Conservation (phyloP, 495 filamentous ascomycete species). For the Hypoxylon cercidicola region DNA sequence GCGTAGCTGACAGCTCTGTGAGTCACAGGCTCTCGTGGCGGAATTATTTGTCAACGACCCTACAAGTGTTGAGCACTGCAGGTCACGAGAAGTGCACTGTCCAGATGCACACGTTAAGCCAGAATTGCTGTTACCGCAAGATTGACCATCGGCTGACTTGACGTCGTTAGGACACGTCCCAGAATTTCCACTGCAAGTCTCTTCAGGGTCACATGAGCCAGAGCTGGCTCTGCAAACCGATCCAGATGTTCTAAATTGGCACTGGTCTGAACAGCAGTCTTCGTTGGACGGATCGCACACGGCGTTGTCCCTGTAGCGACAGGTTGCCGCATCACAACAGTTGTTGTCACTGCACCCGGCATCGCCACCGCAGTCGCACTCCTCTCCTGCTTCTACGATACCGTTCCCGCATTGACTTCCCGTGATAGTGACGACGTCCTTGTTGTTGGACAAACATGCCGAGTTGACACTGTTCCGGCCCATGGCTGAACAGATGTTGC, state of each 20-base stretch:
- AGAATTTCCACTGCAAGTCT: constrained; percentile 79
- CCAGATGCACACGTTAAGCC: constrained; percentile 87
- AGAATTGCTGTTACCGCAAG: constrained; percentile 66
- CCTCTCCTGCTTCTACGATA: constrained; percentile 92
- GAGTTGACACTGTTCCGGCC: constrained; percentile 80
- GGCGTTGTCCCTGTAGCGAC: constrained; percentile 80
- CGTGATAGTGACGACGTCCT: constrained; percentile 83
- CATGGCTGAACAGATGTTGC: constrained; percentile 95
- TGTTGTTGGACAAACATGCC: constrained; percentile 82
- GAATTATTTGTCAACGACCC: constrained; percentile 79
- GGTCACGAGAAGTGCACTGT: constrained; percentile 92
- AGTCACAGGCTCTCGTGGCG: constrained; percentile 84
- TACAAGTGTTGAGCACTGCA: constrained; percentile 89
- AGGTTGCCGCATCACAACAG: constrained; percentile 89
- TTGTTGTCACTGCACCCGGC: constrained; percentile 74
- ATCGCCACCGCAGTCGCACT: constrained; percentile 92
- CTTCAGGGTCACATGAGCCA: constrained; percentile 83
- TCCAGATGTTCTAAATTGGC: constrained; percentile 73
- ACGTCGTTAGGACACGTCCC: constrained; percentile 79
- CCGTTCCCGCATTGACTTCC: constrained; percentile 94
- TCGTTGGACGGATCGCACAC: constrained; percentile 93
- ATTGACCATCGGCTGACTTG: constrained; percentile 72
- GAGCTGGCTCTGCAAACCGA: constrained; percentile 83
- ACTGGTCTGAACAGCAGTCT: constrained; percentile 81
- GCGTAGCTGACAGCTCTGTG: constrained; percentile 74